Base-by-base conservation (phyloP, 2,329 filamentous ascomycete species). In the Cyclaneusma minus region DNA sequence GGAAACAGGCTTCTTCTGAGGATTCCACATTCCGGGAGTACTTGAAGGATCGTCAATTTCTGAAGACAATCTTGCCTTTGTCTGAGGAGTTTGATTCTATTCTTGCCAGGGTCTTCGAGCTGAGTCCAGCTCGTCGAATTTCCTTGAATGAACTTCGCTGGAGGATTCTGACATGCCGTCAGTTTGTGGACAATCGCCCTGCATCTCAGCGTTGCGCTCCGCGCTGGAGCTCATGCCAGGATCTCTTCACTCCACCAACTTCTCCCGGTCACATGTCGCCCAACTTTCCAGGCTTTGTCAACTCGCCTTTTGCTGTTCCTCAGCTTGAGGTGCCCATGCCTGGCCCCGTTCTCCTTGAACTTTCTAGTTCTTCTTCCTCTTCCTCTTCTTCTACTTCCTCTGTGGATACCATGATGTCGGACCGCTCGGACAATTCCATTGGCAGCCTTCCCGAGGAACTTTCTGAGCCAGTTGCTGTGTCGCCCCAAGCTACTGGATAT, bases 21-120 rank as follows among this genome's bases (percentile, higher is more conserved):
- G 89, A 98, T 54, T 83, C 83, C 37, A 95, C 89, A 23, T 98
- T 95, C 66, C 72, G 79, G 45, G 85, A 85, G 29, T 95, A 80
- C 56, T 68, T 80, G 41, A 77, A 77, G 59, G 83, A 84, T 47
- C 71, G 72, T 34, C 75, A 78, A 47, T 98, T 95, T 52, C 60
- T 98, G 38, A 79, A 84, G 60, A 80, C 83, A 35, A 98, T 98
- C 43, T 66, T 98, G 30, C 87, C 89, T 13, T 57, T 98, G 45
- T 85, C 89, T 29, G 65, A 81, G 48, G 85, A 94, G 48, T 64
- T 95, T 49, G 85, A 94, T 57, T 63, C 69, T 47, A 91, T 98
- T 37, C 58, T 98, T 42, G 74, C 72, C 39, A 71, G 78, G 45
- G 80, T 95, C 43, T 98, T 98, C 52, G 76, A 87, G 46, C 70